Evolutionary conservation across 306 rosid genomes (phyloP).

Genomic region (Boehmeria nivea): DNA sequence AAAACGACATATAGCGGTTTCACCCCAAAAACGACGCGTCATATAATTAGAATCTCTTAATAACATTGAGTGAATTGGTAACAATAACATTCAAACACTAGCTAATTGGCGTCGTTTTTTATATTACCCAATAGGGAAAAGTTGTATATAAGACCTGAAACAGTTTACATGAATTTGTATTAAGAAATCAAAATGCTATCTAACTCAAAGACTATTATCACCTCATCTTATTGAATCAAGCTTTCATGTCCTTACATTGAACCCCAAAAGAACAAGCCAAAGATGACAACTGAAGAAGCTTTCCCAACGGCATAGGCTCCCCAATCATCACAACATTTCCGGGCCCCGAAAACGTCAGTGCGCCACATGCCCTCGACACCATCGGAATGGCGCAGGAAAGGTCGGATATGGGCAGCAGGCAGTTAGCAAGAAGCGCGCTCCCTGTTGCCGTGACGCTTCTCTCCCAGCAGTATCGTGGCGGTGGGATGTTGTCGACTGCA

Average conservation of each 20-base stretch:
- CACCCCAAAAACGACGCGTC: no score
- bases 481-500: constrained; percentile 35
- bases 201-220: no score
- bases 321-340: constrained; percentile 20
- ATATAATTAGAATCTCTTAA: no score
- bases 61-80: no score
- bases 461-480: constrained; percentile 28
- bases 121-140: no score
- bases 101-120: no score
- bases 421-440: constrained; percentile 66
- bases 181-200: no score
- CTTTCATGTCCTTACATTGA: constrained; percentile 1
- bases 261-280: constrained; percentile 30
- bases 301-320: constrained; percentile 37
- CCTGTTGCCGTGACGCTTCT: constrained; percentile 26
- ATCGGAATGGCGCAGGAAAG: constrained; percentile 56
- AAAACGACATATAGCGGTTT: no score
- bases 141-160: no score
- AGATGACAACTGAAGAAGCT: constrained; percentile 45
- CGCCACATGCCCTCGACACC: constrained; percentile 19
- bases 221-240: neutral
- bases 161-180: no score
- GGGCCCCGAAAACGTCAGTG: constrained; percentile 11
- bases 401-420: constrained; percentile 54
- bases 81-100: no score